Percentiles rank a stretch among this genome's conserved stretches.
Conservation (phyloP, 495 filamentous ascomycete species). For the Aspergillus nanangensis region DNA sequence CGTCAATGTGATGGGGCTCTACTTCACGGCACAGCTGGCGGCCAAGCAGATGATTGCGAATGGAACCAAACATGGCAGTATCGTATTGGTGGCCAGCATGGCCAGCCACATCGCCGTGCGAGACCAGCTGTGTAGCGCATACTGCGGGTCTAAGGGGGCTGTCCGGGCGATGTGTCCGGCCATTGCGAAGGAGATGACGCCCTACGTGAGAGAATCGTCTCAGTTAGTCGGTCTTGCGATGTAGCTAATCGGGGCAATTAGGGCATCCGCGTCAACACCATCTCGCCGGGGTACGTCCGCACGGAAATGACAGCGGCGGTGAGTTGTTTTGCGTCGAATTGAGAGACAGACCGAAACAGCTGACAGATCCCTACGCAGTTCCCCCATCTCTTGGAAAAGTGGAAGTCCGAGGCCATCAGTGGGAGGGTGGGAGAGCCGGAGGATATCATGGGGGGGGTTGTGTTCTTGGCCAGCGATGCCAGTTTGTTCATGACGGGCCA, state of each 20-base stretch:
- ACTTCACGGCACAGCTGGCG: conserved; percentile 41
- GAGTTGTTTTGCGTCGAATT: conserved; percentile 42
- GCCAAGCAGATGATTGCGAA: conserved; percentile 46
- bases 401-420: conserved; percentile 72
- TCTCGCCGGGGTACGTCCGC: conserved; percentile 43
- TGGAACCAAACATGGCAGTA: conserved; percentile 39
- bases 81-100: conserved; percentile 45
- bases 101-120: conserved; percentile 47
- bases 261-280: conserved; percentile 40
- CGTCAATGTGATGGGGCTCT: conserved; percentile 31
- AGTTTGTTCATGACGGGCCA: conserved; percentile 76
- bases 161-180: conserved; percentile 64
- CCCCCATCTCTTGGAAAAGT: conserved; percentile 65
- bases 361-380: no score
- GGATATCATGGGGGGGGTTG: conserved; percentile 76
- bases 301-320: conserved; percentile 37
- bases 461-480: conserved; percentile 77
- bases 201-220: conserved; percentile 20
- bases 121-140: conserved; percentile 75
- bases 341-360: no score
- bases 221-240: no score
- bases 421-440: conserved; percentile 68
- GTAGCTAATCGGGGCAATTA: conserved; percentile 7
- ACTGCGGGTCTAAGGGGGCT: conserved; percentile 66
- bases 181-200: conserved; percentile 55